Conservation (phyloP, 768 basidiomycete genomes). For the Collybia nuda region DNA sequence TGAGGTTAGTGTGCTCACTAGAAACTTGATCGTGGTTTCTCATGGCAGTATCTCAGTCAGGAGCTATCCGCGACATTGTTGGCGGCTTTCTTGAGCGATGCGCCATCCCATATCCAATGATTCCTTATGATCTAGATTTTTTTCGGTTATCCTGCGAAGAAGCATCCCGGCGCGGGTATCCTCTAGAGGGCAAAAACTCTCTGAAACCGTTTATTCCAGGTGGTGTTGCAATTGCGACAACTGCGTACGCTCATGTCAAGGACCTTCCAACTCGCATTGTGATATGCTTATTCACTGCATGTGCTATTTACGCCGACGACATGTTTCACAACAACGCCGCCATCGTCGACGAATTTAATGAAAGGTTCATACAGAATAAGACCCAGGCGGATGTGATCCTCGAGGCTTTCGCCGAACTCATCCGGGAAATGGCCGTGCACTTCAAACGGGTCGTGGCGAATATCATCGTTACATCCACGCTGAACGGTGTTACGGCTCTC, state of each 20-base stretch:
- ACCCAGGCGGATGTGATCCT: conserved; percentile 28
- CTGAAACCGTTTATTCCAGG: conserved; percentile 27
- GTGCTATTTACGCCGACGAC: conserved; percentile 37
- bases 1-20: no score
- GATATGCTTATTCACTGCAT: conserved; percentile 40
- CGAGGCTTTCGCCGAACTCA: conserved; percentile 29
- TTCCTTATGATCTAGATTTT: conserved; percentile 6
- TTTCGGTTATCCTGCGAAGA: conserved; percentile 19
- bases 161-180: conserved; percentile 21
- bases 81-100: no score
- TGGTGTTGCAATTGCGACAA: conserved; percentile 26
- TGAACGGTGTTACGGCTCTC: conserved; percentile 33
- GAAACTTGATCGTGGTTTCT: no score
- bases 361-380: conserved; percentile 22
- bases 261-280: conserved; percentile 26
- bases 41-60: no score
- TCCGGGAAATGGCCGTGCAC: conserved; percentile 25
- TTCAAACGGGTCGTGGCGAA: conserved; percentile 29
- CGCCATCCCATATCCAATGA: no score
- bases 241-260: conserved; percentile 26
- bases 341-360: conserved; percentile 31
- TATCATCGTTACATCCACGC: conserved; percentile 31
- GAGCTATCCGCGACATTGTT: no score
- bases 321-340: conserved; percentile 18
- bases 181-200: conserved; percentile 16